Evolutionary conservation across 495 filamentous ascomycete species (phyloP).

Genomic region (Penicillium turbatum): DNA sequence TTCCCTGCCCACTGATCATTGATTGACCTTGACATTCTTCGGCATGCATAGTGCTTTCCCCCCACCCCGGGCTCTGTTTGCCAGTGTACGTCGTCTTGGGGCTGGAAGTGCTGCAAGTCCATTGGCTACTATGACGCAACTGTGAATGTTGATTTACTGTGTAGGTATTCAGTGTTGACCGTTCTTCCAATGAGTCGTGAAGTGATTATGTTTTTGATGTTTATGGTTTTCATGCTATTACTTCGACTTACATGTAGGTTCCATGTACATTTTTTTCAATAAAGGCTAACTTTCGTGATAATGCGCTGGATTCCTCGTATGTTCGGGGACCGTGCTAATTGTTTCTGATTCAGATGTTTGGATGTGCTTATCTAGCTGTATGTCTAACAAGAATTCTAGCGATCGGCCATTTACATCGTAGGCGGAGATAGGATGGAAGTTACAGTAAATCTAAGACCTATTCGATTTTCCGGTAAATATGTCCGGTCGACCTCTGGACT

Average conservation of each 20-base stretch:
- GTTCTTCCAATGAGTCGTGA: not conserved
- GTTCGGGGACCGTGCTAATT: not conserved
- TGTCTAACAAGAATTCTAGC: not conserved
- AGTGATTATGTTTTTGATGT: not conserved
- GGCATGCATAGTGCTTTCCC: conserved; percentile 1
- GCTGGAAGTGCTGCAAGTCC: conserved; percentile 2
- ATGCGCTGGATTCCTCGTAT: not conserved
- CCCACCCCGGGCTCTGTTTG: not conserved
- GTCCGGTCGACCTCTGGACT: no score
- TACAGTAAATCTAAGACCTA: no score
- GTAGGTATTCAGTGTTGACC: no score
- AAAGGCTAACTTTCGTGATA: not conserved
- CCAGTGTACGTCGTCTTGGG: not conserved
- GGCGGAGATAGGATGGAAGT: not conserved
- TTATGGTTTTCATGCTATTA: not conserved
- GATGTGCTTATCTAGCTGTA: not conserved
- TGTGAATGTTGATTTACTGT: not conserved
- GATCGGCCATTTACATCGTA: not conserved
- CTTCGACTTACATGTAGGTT: not conserved
- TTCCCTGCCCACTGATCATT: not conserved
- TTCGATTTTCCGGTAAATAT: no score
- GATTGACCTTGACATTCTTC: conserved; percentile 3
- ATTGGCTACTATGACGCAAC: not conserved
- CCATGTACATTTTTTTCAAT: not conserved
- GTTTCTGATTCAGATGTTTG: not conserved